Base-by-base conservation (phyloP, 1,284 basidiomycete genomes). In the Microbotryum scabiosae region DNA sequence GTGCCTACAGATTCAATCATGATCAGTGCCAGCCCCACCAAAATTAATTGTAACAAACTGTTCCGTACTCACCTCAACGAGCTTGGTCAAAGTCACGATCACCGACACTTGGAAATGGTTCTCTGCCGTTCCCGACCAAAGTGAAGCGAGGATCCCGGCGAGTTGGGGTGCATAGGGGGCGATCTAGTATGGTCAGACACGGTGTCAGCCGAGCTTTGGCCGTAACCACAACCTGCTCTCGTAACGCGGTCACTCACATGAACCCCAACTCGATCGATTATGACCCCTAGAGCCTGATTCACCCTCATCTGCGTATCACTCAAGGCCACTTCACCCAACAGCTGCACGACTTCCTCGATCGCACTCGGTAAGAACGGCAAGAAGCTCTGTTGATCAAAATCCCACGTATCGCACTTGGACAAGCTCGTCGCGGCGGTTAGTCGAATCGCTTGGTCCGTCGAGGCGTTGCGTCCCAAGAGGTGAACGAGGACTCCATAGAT, bases 401-500 rank as follows among this genome's bases (percentile, higher is more conserved):
- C 61, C 66, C 64, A 69, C 23, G 62, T 63, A 47, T 72, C 69
- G 59, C 66, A 64, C 49, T 66, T 63, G 1, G 60, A 62, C 32
- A 72, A 53, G 28, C 61, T 62, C 8, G 60, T 56, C 3, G 68
- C 69, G 4, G 70, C 67, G 4, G 69, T 69, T 51, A 72, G 56
- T 9, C 70, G 65, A 45, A 69, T 69, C n/a, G 68, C 70, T 7
- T 59, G 49, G 52, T 70, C 70, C 21, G 69, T 70, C 16, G 66
- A 65, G 1, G 45, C 55, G 60, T 69, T 66, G 4, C 59, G 60
- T 18, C 55, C 48, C n/a, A 71, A 28, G n/a, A 72, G 59, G 56
- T 71, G 70, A n/a, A 65, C 50, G 12, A 71, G 55, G 14, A 71
- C 54, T 8, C 36, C 41, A 56, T 72, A 72, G 53, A 71, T 60